Percentiles rank a stretch among this genome's conserved stretches.
These are phyloP conservation scores for Lumnitzera racemosa DNA, from an alignment of 345 rosid genomes.

Conservation along the genomic window DNA sequence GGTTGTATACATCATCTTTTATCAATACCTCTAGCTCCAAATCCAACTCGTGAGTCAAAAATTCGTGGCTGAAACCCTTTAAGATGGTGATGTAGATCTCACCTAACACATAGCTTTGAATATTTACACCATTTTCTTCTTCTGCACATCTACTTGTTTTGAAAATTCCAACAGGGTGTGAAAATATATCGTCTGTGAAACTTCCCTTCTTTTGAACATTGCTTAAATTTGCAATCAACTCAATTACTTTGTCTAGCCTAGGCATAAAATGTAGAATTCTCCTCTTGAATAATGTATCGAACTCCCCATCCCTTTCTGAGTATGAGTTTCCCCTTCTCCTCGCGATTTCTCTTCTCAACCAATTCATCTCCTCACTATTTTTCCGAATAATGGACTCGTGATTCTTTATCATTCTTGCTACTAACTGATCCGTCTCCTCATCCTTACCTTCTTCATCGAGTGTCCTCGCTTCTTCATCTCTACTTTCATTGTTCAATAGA, in stretches of 20 bases:
- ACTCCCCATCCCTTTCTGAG: constrained; percentile 22
- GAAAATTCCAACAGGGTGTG: too few relatives aligned
- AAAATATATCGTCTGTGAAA: too few relatives aligned
- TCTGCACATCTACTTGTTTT: constrained; percentile 20
- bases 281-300: constrained; percentile 16
- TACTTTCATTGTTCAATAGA: constrained; percentile 5
- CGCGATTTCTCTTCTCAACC: constrained; percentile 15
- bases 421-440: constrained; percentile 21
- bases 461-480: constrained; percentile 1
- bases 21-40: constrained; percentile 11
- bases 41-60: constrained; percentile 5
- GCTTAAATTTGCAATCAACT: constrained; percentile 19
- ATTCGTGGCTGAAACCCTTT: constrained; percentile 22
- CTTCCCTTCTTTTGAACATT: constrained; percentile 4
- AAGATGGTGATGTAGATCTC: constrained; percentile 30
- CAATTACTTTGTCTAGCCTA: constrained; percentile 31
- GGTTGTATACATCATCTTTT: constrained; percentile 20
- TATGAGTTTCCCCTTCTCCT: constrained; percentile 11
- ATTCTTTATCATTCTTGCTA: constrained; percentile 53
- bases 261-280: constrained; percentile 31
- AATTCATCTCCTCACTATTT: constrained; percentile 33
- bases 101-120: constrained; percentile 25
- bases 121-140: constrained; percentile 35
- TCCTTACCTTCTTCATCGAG: constrained; percentile 9
- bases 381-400: constrained; percentile 53